Evolutionary conservation across 2,329 filamentous ascomycete species (phyloP).

Genomic region (Ophiocordyceps camponoti-saundersi): DNA sequence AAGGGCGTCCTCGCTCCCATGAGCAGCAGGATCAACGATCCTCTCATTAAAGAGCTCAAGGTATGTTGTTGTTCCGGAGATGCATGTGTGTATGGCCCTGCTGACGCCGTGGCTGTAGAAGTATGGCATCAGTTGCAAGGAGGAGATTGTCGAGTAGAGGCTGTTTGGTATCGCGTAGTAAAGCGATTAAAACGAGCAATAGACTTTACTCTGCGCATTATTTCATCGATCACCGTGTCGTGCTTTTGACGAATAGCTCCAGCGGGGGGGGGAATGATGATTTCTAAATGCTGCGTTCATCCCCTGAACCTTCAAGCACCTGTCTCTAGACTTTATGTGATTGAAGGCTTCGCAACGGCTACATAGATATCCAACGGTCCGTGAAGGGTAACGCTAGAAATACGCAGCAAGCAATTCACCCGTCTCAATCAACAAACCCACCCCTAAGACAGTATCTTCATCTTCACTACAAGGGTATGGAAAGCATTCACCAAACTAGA

Average conservation of each 20-base stretch:
- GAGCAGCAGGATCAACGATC: slow-evolving; percentile 51
- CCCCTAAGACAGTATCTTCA: not conserved
- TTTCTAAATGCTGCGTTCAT: no score
- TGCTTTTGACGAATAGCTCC: no score
- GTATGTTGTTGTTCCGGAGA: slow-evolving; percentile 8
- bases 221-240: no score
- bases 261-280: no score
- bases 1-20: slow-evolving; percentile 67
- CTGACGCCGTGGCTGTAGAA: not conserved
- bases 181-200: not conserved
- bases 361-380: no score
- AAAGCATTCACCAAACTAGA: no score
- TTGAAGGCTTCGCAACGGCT: no score
- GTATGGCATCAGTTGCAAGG: not conserved
- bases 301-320: no score
- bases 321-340: no score
- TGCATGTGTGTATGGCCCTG: not conserved
- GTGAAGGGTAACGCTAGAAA: no score
- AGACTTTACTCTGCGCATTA: not conserved
- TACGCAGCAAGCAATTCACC: no score
- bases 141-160: not conserved
- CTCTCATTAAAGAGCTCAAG: slow-evolving; percentile 62
- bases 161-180: not conserved
- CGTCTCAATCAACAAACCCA: no score
- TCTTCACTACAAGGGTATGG: not conserved